Evolutionary conservation across 2,329 filamentous ascomycete species (phyloP), one percentile per base, ranked within the genome.

Genomic region (Cercospora berteroae): DNA sequence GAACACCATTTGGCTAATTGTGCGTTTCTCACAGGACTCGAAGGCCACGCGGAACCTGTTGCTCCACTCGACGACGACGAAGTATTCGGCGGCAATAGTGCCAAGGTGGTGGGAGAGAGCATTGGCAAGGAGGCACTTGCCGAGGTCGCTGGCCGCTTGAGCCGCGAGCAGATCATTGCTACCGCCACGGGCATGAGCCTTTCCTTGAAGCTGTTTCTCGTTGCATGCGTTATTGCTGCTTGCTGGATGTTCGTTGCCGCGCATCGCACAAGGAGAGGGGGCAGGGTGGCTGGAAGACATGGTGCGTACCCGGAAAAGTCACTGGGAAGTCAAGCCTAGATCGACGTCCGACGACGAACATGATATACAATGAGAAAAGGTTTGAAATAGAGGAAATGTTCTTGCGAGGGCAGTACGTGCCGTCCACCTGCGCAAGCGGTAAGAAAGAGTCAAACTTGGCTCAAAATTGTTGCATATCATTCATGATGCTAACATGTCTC

Each of bases 181-280:
- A 48, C 64, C 29, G 67, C 72, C 13, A 71, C 73, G 29, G 82
- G 81, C 33, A 74, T 84, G 63, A 81, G 80, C 63, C 70, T 79
- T 67, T 72, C 77, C 39, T 77, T 80, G 69, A 85, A 85, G 78
- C 64, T 84, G 39, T 79, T 82, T 67, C 76, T 83, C 68, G 69
- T 83, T 59, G 80, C 76, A 29, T 77, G 79, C 55, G 79, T 85
- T 65, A 74, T 83, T 65, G 78, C 76, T 42, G 74, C 80, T 57
- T 82, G 81, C 64, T 74, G 69, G 63, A 69, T 63, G 36, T 77
- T 71, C 27, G 67, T 77, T 10, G 68, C 70, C 48, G 70, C 70
- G 20, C 68, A 71, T 23, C 67, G 63, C 25, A 52, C 73, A 55
- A 63, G 68, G 36, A 57, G 72, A 16, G 36, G 65, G 12, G 66